Evolutionary conservation across 2,329 filamentous ascomycete genomes (phyloP).

Genomic region (Neonectria coccinea): DNA sequence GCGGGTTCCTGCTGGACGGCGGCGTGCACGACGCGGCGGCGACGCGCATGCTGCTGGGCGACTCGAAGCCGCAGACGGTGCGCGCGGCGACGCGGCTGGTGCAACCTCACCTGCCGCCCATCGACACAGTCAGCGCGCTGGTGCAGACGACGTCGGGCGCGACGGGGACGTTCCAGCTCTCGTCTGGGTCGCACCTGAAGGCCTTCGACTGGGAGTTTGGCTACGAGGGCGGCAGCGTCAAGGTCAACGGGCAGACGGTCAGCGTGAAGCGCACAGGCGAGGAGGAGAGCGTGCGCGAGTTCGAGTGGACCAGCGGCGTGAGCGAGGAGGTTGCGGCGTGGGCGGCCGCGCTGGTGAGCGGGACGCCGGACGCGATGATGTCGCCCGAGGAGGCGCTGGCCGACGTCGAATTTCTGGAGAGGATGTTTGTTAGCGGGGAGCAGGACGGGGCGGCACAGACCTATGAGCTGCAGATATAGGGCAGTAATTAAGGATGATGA

Average conservation of each 20-base stretch:
- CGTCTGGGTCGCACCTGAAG: conserved; percentile 66
- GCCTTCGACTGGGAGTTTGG: conserved; percentile 68
- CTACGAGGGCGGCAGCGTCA: conserved; percentile 68
- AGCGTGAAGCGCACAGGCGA: conserved; percentile 53
- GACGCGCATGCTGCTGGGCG: conserved; percentile 68
- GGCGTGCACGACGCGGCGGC: conserved; percentile 79
- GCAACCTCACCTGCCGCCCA: conserved; percentile 69
- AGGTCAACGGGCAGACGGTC: conserved; percentile 59
- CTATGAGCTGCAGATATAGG: conserved; percentile 53
- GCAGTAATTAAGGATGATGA: too few relatives aligned
- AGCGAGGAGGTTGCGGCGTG: conserved; percentile 71
- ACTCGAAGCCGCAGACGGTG: conserved; percentile 59
- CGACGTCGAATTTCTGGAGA: conserved; percentile 70
- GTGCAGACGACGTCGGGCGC: conserved; percentile 65
- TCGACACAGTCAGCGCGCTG: conserved; percentile 74
- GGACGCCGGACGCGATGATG: conserved; percentile 63
- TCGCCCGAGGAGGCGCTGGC: conserved; percentile 68
- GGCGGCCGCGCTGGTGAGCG: conserved; percentile 64
- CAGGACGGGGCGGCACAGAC: conserved; percentile 54
- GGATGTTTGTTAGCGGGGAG: conserved; percentile 62
- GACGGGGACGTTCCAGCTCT: conserved; percentile 68
- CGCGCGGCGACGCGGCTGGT: conserved; percentile 67
- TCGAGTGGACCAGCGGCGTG: conserved; percentile 65
- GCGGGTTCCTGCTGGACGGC: conserved; percentile 81
- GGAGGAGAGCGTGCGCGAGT: conserved; percentile 51